phyloP scores from a whole-genome alignment of 495 filamentous ascomycete genomes.

The Podospora didyma region DNA sequence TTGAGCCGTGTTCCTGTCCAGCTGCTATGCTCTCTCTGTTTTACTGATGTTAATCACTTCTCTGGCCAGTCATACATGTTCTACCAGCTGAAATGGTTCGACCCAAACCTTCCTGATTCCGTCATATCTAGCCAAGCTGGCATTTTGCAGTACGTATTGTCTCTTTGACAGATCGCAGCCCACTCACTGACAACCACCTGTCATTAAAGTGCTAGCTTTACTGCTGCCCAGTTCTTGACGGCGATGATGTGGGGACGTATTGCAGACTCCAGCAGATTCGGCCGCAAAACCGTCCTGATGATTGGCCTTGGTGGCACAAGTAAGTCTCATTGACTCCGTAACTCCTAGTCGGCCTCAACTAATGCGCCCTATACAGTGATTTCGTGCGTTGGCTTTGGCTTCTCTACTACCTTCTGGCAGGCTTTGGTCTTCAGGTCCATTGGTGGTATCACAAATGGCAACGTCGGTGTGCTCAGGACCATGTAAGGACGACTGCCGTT shows the following conservation, averaged over 20 bases:
- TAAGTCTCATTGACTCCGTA: conserved; percentile 16
- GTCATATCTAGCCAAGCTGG: conserved; percentile 75
- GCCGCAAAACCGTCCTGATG: conserved; percentile 72
- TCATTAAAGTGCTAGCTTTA: conserved; percentile 57
- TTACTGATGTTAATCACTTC: not conserved
- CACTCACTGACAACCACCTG: no score
- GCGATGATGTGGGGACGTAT: conserved; percentile 80
- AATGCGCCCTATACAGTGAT: conserved; percentile 38
- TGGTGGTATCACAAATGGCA: conserved; percentile 77
- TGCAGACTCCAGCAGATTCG: conserved; percentile 65
- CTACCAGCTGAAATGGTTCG: conserved; percentile 71
- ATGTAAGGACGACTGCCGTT: conserved; percentile 49
- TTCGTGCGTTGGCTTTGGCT: conserved; percentile 76
- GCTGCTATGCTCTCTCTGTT: not conserved
- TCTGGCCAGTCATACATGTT: conserved; percentile 62
- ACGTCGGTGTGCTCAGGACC: conserved; percentile 75
- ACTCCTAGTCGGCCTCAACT: no score
- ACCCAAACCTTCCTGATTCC: conserved; percentile 58
- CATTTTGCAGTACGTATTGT: conserved; percentile 51
- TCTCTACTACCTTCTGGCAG: conserved; percentile 65
- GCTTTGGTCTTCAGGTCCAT: conserved; percentile 70
- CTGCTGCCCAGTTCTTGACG: conserved; percentile 77
- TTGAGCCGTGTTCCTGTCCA: not conserved
- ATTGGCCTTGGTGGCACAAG: conserved; percentile 69
- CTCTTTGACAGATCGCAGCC: no score